Conservation (phyloP, 768 basidiomycete genomes). For the Rhizopogon vulgaris region DNA sequence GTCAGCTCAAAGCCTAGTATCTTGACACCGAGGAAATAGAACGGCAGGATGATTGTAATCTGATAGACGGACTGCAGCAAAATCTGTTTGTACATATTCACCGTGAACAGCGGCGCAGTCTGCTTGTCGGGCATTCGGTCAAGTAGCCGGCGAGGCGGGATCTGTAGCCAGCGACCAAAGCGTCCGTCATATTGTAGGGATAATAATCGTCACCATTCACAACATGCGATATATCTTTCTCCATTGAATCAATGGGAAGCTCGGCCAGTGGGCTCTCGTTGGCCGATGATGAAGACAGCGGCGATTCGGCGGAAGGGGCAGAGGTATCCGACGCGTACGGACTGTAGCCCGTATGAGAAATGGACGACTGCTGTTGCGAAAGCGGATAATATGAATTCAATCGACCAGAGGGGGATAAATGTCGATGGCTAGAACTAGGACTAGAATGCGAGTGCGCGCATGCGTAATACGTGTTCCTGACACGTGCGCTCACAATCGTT, state of each 20-base stretch:
- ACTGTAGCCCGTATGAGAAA: conserved; percentile 22
- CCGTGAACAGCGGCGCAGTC: too few relatives aligned
- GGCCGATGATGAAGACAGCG: conserved; percentile 34
- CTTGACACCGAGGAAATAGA: too few relatives aligned
- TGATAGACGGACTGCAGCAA: too few relatives aligned
- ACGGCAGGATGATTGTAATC: too few relatives aligned
- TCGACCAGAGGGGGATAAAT: conserved; percentile 15
- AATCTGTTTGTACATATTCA: too few relatives aligned
- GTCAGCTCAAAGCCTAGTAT: too few relatives aligned
- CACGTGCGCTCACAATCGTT: conserved; percentile 30
- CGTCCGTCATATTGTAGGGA: conserved; percentile 20
- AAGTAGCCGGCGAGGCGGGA: too few relatives aligned
- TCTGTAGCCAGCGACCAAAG: conserved; percentile 15
- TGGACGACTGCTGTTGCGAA: conserved; percentile 11
- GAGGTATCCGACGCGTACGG: conserved; percentile 34
- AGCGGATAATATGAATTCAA: conserved; percentile 14
- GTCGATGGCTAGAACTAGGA: conserved; percentile 11
- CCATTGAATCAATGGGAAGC: conserved; percentile 28
- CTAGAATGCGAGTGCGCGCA: conserved; percentile 13
- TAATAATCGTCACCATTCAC: conserved; percentile 25
- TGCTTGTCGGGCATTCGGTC: too few relatives aligned
- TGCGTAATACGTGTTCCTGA: conserved; percentile 28
- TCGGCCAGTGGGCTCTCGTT: conserved; percentile 36
- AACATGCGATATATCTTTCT: conserved; percentile 19
- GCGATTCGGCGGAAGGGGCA: conserved; percentile 29